Percentiles rank a stretch among this genome's conserved stretches.
These are phyloP conservation scores for Coemansia sp. DNA, from an alignment of 192 early-diverging fungal species.

Conservation along the genomic window DNA sequence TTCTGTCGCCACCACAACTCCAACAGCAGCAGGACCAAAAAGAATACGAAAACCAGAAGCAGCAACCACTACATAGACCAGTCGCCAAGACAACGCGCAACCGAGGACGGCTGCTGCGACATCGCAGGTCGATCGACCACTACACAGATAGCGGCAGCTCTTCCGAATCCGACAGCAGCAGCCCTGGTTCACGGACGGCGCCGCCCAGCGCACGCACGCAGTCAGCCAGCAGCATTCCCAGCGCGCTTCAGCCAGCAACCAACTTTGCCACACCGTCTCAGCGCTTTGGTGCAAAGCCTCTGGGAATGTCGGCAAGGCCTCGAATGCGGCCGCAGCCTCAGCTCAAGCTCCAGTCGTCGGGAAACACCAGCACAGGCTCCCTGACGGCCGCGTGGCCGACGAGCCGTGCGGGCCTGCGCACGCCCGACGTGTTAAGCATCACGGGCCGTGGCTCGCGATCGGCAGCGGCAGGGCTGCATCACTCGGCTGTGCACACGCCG, in stretches of 20 bases:
- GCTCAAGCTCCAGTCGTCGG: background rate
- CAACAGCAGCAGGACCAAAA: no score
- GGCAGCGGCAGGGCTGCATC: background rate
- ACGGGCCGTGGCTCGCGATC: background rate
- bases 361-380: background rate
- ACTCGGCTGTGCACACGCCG: background rate
- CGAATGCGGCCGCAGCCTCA: background rate
- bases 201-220: background rate
- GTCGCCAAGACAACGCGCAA: no score
- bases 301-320: background rate
- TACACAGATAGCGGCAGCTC: conserved; percentile 13
- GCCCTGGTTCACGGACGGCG: no score
- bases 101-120: background rate
- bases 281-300: background rate
- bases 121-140: conserved; percentile 10
- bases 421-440: no score
- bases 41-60: background rate
- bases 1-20: conserved; percentile 22
- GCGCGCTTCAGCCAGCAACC: background rate
- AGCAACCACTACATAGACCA: no score
- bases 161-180: background rate
- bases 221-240: background rate
- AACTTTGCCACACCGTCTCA: background rate
- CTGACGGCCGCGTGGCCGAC: background rate
- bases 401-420: no score